Evolutionary conservation across 768 basidiomycete species (phyloP), one percentile per base, ranked within the genome.

Genomic region (Suillus fuscotomentosus): DNA sequence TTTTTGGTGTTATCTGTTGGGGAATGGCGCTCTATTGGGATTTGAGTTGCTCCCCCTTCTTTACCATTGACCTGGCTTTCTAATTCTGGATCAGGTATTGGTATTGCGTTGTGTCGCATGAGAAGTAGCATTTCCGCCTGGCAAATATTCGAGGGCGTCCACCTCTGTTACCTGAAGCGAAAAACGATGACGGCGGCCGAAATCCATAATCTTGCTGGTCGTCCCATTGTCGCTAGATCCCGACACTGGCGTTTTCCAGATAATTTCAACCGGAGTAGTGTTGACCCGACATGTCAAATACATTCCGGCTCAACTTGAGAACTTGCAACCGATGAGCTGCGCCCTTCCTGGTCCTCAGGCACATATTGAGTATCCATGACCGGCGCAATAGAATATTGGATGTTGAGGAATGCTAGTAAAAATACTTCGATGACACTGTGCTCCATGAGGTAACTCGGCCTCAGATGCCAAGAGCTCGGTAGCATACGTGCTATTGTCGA

Each of bases 1-100:
- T 88, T 75, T 91, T 94, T 36, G 92, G 91, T 3, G 87, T 93
- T 57, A 97, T 92, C 70, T 88, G 84, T 53, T 95, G 85, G 34
- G 94, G 88, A 59, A 83, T 80, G 59, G 81, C 83, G 62, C 82
- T 86, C 87, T 90, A 93, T 34, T 81, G 76, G 15, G 86, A 77
- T 73, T 87, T 91, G 64, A 82, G 70, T 6, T 75, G 74, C 53
- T 83, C 80, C 69, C 88, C 75, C 3, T 72, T 73, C 73, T 94
- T 94, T 65, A 95, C 87, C 80, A 92, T 85, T 27, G 85, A 79
- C 42, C 86, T 84, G 3, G 77, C 74, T 79, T 95, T 95, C 60
- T 92, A 78, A 60, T 75, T 72, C 86, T 94, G 67, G 59, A 60
- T 63, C 27, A 20, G 70, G 67, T 11, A 65, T 73, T 64, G 71